phyloP scores from a whole-genome alignment of 2,329 filamentous ascomycete species.

The Penicillium nordicum region DNA sequence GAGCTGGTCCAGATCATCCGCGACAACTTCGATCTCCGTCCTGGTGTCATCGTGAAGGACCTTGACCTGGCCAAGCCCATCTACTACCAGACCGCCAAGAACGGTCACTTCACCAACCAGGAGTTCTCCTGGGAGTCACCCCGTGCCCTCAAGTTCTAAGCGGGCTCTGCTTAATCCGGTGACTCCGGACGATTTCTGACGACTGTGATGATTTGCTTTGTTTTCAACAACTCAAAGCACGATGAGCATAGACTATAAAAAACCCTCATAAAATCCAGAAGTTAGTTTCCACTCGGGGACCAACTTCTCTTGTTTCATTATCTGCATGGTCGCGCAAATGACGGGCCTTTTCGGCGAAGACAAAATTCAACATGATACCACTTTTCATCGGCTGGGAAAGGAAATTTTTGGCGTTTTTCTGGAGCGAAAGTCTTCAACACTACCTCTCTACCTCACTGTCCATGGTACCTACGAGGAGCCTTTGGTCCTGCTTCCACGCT shows the following conservation, averaged over 20 bases:
- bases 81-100: slow-evolving; percentile 98
- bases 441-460: slow-evolving; percentile 22
- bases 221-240: slow-evolving; percentile 52
- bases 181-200: slow-evolving; percentile 32
- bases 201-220: slow-evolving; percentile 48
- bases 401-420: slow-evolving; percentile 41
- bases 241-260: slow-evolving; percentile 36
- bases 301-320: slow-evolving; percentile 32
- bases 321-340: slow-evolving; percentile 39
- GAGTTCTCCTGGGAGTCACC: slow-evolving; percentile 97
- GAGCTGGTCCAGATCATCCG: slow-evolving; percentile 94
- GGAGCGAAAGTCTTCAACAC: slow-evolving; percentile 44
- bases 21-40: slow-evolving; percentile 95
- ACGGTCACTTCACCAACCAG: slow-evolving; percentile 99
- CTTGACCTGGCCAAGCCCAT: slow-evolving; percentile 93
- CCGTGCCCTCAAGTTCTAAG: slow-evolving; percentile 88
- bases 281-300: slow-evolving; percentile 19
- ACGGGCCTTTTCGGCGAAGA: slow-evolving; percentile 39
- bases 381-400: slow-evolving; percentile 42
- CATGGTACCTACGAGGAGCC: slow-evolving; percentile 9
- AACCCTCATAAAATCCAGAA: slow-evolving; percentile 22
- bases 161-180: slow-evolving; percentile 21
- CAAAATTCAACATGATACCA: slow-evolving; percentile 51
- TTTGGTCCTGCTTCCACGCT: slow-evolving; percentile 3
- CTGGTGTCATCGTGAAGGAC: slow-evolving; percentile 97